A percentile compares a stretch with the other conserved stretches of the same genome.
Conservation (phyloP, 805 yeast genomes). For the Pichia membranifaciens region DNA sequence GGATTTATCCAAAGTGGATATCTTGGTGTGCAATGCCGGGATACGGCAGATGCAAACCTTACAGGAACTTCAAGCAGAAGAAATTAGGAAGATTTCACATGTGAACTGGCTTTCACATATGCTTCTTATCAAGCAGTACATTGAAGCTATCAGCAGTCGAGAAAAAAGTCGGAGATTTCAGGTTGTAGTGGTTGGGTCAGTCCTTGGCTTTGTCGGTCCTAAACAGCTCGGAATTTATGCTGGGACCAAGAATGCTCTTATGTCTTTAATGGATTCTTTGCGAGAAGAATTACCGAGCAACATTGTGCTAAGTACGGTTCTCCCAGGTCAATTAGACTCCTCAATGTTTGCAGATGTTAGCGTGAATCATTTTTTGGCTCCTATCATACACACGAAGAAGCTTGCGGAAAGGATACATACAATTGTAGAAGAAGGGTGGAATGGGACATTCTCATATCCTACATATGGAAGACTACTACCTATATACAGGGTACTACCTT, state of each 20-base stretch:
- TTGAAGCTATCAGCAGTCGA: constrained; percentile 19
- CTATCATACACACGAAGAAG: constrained; percentile 35
- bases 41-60: constrained; percentile 33
- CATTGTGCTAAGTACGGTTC: constrained; percentile 32
- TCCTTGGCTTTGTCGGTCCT: constrained; percentile 46
- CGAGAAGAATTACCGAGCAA: constrained; percentile 34
- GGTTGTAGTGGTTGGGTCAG: constrained; percentile 41
- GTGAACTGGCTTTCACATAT: constrained; percentile 42
- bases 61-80: constrained; percentile 20
- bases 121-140: constrained; percentile 31
- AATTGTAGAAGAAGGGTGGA: constrained; percentile 33
- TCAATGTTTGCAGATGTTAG: constrained; percentile 44
- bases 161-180: constrained; percentile 25
- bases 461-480: constrained; percentile 44
- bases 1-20: constrained; percentile 19
- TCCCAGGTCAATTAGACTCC: constrained; percentile 48
- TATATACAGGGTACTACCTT: constrained; percentile 37
- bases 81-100: constrained; percentile 30
- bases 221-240: constrained; percentile 41
- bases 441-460: constrained; percentile 41
- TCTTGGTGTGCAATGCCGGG: constrained; percentile 47
- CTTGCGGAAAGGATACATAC: constrained; percentile 34
- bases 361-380: constrained; percentile 43
- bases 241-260: constrained; percentile 42
- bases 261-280: constrained; percentile 41